These are phyloP conservation scores for Senna tora DNA, from an alignment of 306 rosid genomes.

Conservation along the genomic window DNA sequence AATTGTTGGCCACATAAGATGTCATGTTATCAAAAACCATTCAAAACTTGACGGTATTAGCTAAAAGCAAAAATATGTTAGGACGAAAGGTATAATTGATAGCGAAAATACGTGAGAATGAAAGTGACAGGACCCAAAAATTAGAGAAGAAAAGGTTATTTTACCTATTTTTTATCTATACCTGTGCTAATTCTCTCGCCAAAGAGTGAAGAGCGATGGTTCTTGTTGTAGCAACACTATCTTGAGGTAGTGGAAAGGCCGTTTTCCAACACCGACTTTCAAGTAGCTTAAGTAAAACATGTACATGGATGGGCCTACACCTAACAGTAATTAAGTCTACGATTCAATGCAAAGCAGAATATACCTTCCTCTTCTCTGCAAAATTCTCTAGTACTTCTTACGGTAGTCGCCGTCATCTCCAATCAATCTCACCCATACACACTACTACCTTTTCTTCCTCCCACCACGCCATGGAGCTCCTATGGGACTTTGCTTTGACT, in stretches of 20 bases:
- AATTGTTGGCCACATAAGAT: too few species aligned
- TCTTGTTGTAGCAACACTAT: not conserved
- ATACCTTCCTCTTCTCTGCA: conserved; percentile 61
- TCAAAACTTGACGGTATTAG: too few species aligned
- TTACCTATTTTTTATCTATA: too few species aligned
- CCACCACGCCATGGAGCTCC: conserved; percentile 54
- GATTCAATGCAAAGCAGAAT: conserved; percentile 36
- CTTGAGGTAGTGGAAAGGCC: conserved; percentile 43
- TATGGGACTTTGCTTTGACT: conserved; percentile 49
- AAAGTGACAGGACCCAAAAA: too few species aligned
- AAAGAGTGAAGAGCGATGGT: not conserved
- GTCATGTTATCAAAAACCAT: too few species aligned
- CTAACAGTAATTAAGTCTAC: conserved; percentile 11
- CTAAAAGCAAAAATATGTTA: too few species aligned
- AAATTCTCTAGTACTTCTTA: conserved; percentile 38
- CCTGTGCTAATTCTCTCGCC: not conserved
- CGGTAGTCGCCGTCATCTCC: conserved; percentile 29
- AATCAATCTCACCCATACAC: not conserved
- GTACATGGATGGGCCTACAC: conserved; percentile 51
- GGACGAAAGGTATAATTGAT: too few species aligned
- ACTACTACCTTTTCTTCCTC: not conserved
- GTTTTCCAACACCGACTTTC: conserved; percentile 43
- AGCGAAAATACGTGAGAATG: too few species aligned
- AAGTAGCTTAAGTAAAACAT: conserved; percentile 33
- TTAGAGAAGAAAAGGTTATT: too few species aligned